These are phyloP conservation scores for Pontederia paniculata DNA, from an alignment of 176 grass and related monocot genomes.

Conservation along the genomic window DNA sequence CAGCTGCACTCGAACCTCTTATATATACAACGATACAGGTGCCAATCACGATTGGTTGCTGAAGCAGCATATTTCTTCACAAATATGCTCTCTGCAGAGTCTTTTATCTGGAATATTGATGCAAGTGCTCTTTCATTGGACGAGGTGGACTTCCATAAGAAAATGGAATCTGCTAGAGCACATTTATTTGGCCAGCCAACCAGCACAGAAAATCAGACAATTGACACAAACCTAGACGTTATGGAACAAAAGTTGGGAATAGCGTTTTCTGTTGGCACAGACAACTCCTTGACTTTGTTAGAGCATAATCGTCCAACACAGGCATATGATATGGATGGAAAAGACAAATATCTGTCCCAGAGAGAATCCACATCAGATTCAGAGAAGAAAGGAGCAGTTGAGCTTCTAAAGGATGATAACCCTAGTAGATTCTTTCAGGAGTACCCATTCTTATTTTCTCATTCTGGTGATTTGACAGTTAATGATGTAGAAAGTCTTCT, in stretches of 20 bases:
- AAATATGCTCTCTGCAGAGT: constrained; percentile 90
- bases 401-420: constrained; percentile 71
- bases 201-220: constrained; percentile 31
- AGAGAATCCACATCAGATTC: constrained; percentile 40
- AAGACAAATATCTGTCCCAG: constrained; percentile 22
- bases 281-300: constrained; percentile 25
- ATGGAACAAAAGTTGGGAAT: constrained; percentile 25
- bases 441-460: constrained; percentile 71
- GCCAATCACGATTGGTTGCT: constrained; percentile 60
- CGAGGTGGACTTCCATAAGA: constrained; percentile 75
- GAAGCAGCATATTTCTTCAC: constrained; percentile 96
- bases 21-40: constrained; percentile 85
- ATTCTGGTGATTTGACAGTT: constrained; percentile 77
- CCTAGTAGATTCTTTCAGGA: constrained; percentile 58
- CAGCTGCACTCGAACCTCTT: constrained; percentile 89
- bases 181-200: constrained; percentile 42
- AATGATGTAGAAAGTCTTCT: constrained; percentile 81
- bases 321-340: constrained; percentile 31
- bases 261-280: constrained; percentile 25
- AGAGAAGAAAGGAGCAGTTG: constrained; percentile 63
- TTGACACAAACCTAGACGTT: constrained; percentile 30
- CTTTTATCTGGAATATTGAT: constrained; percentile 96
- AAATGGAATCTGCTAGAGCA: constrained; percentile 77
- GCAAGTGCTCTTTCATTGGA: constrained; percentile 73
- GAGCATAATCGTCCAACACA: constrained; percentile 22